Percentiles rank a stretch among this genome's conserved stretches.
These are phyloP conservation scores for Dacryopinax spathularia DNA, from an alignment of 768 basidiomycete species.

Conservation along the genomic window DNA sequence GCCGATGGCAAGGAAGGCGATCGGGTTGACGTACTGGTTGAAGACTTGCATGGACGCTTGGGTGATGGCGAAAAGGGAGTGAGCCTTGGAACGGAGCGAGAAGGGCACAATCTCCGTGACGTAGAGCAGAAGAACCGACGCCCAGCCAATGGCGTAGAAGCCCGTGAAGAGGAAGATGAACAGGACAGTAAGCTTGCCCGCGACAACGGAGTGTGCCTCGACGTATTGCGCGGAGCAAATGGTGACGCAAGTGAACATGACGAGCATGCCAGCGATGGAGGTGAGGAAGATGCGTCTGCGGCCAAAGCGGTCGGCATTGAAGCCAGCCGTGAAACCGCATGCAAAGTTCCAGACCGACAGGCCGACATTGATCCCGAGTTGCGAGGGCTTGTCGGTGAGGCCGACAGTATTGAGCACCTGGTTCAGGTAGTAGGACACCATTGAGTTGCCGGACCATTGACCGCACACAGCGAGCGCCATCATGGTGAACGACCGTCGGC, in stretches of 20 bases:
- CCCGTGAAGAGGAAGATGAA: constrained; percentile 20
- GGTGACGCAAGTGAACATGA: constrained; percentile 13
- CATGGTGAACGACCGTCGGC: constrained; percentile 4
- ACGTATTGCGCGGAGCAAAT: constrained; percentile 17
- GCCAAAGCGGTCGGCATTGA: constrained; percentile 19
- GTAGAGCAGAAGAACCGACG: constrained; percentile 5
- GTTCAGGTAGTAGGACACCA: constrained; percentile 21
- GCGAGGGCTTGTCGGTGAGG: constrained; percentile 13
- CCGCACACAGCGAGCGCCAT: background rate
- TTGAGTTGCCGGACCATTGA: constrained; percentile 22
- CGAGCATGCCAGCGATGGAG: constrained; percentile 16
- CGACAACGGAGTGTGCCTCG: constrained; percentile 11
- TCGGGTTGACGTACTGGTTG: constrained; percentile 19
- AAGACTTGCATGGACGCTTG: constrained; percentile 6
- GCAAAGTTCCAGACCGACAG: constrained; percentile 12
- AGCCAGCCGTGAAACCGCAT: constrained; percentile 17
- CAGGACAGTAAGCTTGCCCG: constrained; percentile 18
- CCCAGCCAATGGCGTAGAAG: background rate
- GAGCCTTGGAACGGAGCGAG: constrained; percentile 10
- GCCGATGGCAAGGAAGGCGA: constrained; percentile 17
- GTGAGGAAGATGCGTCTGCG: constrained; percentile 19
- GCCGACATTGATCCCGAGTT: constrained; percentile 14
- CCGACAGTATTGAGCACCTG: constrained; percentile 19
- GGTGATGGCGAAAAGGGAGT: constrained; percentile 7
- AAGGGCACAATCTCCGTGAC: constrained; percentile 10